A percentile compares a stretch with the other conserved stretches of the same genome.
Conservation (phyloP, 2,329 filamentous ascomycete species). For the Fulvia fulva region DNA sequence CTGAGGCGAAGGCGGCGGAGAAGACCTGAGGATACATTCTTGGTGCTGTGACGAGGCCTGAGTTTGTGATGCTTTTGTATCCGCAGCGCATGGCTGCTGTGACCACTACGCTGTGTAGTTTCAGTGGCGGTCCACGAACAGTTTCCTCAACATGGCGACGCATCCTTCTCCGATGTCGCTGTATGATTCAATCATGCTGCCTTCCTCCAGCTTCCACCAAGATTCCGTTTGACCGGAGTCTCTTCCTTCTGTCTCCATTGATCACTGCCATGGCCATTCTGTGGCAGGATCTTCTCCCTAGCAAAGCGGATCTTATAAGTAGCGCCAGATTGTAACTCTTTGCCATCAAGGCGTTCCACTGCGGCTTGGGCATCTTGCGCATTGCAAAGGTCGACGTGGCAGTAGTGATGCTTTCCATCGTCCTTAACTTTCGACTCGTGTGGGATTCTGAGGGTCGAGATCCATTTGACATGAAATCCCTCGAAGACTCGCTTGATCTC, state of each 20-base stretch:
- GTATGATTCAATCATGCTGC: too few relatives aligned
- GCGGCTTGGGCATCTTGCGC: slow-evolving; percentile 27
- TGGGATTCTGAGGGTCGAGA: slow-evolving; percentile 43
- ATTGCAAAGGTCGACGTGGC: slow-evolving; percentile 30
- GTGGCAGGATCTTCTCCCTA: not conserved
- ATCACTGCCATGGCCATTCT: not conserved
- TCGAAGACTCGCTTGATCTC: slow-evolving; percentile 45
- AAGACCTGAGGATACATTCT: not conserved
- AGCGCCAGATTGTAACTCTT: slow-evolving; percentile 20
- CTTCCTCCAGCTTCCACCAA: not conserved
- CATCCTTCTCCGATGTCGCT: too few relatives aligned
- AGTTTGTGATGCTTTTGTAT: too few relatives aligned
- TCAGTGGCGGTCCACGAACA: too few relatives aligned
- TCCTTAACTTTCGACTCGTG: slow-evolving; percentile 6
- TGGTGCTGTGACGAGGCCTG: too few relatives aligned
- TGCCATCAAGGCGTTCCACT: slow-evolving; percentile 23
- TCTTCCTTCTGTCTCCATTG: not conserved
- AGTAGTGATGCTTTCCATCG: slow-evolving; percentile 25
- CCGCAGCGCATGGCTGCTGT: too few relatives aligned
- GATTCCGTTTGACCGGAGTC: not conserved
- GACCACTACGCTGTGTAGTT: too few relatives aligned
- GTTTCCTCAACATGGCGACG: too few relatives aligned
- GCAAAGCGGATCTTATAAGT: slow-evolving; percentile 21
- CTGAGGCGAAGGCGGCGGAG: not conserved
- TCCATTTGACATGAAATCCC: slow-evolving; percentile 44